Evolutionary conservation across 768 basidiomycete species (phyloP), one percentile per base, ranked within the genome.

Genomic region (Suillus occidentalis): DNA sequence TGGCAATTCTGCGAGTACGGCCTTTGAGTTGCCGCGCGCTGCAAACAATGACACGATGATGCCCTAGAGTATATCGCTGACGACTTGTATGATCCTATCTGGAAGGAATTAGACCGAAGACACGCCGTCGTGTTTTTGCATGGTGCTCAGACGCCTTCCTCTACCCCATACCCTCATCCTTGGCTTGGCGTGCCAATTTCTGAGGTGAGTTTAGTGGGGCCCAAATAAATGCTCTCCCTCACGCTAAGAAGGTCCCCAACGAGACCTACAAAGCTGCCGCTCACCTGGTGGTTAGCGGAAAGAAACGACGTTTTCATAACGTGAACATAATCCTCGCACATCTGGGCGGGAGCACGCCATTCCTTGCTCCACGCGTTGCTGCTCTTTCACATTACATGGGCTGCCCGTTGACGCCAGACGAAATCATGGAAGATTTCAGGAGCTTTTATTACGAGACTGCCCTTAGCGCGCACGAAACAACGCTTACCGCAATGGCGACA

Each of bases 201-300:
- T 16, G 90, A 91, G 81, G 90, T 88, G 71, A 63, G 73, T 58
- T 39, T 37, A 20, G 25, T 34, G 59, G 50, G 45, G 22, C 56
- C 66, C 58, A 63, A 63, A 60, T 52, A 65, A 39, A n/a, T 31
- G 58, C 53, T 62, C 28, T 42, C 14, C 45, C 34, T 18, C 5
- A 64, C 64, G 60, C 45, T 50, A 45, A 47, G 63, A 63, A 92
- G 90, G 89, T 90, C 0, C 91, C 90, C 8, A 88, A 91, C 72
- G 91, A 92, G 75, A 93, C 91, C 0, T 91, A 86, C 81, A 92
- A 91, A 77, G 91, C 89, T 2, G 90, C 90, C 40, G 86, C 90
- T 4, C 89, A 91, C 71, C 83, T 93, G 57, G 89, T 92, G 55
- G 86, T 92, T 28, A 84, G 88, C 0, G 88, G 89, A 55, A 84